phyloP scores from a whole-genome alignment of 2,329 filamentous ascomycete genomes.

The Knufia petricola region DNA sequence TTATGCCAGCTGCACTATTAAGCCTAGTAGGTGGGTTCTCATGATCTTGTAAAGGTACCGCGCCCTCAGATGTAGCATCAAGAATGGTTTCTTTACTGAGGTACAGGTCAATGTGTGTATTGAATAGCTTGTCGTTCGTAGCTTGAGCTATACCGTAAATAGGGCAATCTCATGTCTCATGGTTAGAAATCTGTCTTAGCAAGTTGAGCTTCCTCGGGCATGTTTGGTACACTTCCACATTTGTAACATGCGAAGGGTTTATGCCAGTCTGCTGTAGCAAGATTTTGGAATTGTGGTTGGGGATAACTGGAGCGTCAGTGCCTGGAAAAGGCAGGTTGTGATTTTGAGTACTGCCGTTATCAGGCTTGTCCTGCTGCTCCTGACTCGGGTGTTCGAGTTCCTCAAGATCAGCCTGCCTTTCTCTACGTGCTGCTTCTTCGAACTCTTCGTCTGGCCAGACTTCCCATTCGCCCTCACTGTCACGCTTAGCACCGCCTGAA shows the following conservation, averaged over 20 bases:
- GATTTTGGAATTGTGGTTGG: not conserved
- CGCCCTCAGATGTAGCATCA: constrained; percentile 52
- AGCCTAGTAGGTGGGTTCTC: not conserved
- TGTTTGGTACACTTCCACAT: constrained; percentile 19
- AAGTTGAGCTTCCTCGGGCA: constrained; percentile 7
- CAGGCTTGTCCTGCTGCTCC: no score
- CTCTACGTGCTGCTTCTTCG: constrained; percentile 51
- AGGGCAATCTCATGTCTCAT: constrained; percentile 65
- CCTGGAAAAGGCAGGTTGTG: constrained; percentile 19
- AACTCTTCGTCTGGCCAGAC: constrained; percentile 59
- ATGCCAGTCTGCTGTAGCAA: constrained; percentile 21
- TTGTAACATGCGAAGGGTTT: constrained; percentile 23
- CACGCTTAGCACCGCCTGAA: constrained; percentile 25
- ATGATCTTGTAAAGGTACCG: not conserved
- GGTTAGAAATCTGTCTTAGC: not conserved
- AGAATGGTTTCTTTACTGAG: constrained; percentile 78
- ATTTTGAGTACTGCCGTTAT: constrained; percentile 14
- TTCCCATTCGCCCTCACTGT: constrained; percentile 51
- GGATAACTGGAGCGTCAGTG: not conserved
- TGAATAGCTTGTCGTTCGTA: constrained; percentile 72
- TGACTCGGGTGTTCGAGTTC: constrained; percentile 55
- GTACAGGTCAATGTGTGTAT: constrained; percentile 86
- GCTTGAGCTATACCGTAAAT: constrained; percentile 70
- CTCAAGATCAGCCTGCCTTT: constrained; percentile 51
- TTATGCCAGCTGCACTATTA: constrained; percentile 9